Conservation (phyloP, 768 basidiomycete species). For the Mycena polygramma region DNA sequence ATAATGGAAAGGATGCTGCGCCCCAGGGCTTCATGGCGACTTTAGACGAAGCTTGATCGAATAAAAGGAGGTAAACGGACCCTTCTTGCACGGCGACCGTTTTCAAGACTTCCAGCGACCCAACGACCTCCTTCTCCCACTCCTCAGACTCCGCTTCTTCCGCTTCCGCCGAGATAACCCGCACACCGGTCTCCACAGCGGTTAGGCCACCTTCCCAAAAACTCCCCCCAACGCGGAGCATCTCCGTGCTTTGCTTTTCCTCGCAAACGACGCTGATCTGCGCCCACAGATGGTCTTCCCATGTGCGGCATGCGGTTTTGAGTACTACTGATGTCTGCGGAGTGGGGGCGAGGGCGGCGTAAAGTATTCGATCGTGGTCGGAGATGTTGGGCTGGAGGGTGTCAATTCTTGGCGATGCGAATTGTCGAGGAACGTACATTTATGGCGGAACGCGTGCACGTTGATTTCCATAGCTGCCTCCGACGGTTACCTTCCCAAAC, state of each 20-base stretch:
- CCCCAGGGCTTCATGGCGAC: constrained; percentile 58
- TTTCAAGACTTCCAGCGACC: constrained; percentile 69
- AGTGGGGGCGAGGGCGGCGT: constrained; percentile 86
- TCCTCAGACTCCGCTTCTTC: constrained; percentile 57
- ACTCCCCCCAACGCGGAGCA: constrained; percentile 75
- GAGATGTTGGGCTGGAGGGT: constrained; percentile 66
- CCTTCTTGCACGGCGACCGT: constrained; percentile 74
- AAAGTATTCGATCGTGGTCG: constrained; percentile 84
- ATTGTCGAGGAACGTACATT: constrained; percentile 63
- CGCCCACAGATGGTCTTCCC: constrained; percentile 98
- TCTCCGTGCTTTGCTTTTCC: constrained; percentile 79
- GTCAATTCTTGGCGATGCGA: constrained; percentile 5
- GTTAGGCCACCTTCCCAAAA: constrained; percentile 84
- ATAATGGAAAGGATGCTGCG: constrained; percentile 84
- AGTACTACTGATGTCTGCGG: constrained; percentile 74
- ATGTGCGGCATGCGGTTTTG: constrained; percentile 83
- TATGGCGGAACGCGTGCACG: constrained; percentile 83
- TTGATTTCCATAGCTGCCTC: constrained; percentile 88
- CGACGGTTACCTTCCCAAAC: constrained; percentile 82
- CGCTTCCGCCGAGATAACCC: constrained; percentile 40
- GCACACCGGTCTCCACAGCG: constrained; percentile 56
- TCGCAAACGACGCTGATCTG: constrained; percentile 86
- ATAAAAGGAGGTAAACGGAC: constrained; percentile 47
- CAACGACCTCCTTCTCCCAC: constrained; percentile 76
- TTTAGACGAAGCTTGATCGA: constrained; percentile 3